phyloP scores from a whole-genome alignment of 345 rosid species.

The Diplotaxis tenuifolia region DNA sequence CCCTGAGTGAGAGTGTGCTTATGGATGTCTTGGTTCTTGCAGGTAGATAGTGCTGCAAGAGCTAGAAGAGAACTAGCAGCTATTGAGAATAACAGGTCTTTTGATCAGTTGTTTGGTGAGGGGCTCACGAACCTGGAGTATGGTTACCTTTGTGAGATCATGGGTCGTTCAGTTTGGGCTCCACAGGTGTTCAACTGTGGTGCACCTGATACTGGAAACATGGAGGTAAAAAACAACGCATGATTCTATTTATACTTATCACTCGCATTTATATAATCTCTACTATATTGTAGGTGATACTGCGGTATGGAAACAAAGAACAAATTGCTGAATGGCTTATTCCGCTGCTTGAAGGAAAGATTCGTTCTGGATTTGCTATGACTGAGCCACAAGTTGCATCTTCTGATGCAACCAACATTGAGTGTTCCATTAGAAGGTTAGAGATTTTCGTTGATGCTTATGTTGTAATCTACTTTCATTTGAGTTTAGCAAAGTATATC shows the following conservation, averaged over 20 bases:
- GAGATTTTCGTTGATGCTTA: neutral
- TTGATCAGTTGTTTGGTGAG: conserved; percentile 66
- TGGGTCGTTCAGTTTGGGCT: conserved; percentile 96
- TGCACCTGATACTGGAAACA: conserved; percentile 99
- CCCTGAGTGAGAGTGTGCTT: neutral
- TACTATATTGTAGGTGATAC: conserved; percentile 54
- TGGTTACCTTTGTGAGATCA: conserved; percentile 95
- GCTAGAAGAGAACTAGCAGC: conserved; percentile 59
- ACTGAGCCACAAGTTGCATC: conserved; percentile 99
- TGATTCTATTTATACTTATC: conserved; percentile 13
- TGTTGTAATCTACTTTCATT: conserved; percentile 12
- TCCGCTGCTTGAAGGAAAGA: conserved; percentile 88
- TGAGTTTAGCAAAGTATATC: neutral
- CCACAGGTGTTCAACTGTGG: conserved; percentile 96
- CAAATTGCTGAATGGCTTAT: conserved; percentile 83
- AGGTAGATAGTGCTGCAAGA: conserved; percentile 88
- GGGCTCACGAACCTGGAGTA: conserved; percentile 97
- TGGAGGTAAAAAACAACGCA: conserved; percentile 68
- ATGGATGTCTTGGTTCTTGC: conserved; percentile 38
- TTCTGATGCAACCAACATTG: conserved; percentile 97
- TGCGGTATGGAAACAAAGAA: conserved; percentile 88
- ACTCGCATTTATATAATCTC: neutral
- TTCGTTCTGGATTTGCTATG: conserved; percentile 99
- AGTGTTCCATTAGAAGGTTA: conserved; percentile 88
- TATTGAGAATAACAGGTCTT: conserved; percentile 36